Evolutionary conservation across 345 rosid species (phyloP).

Genomic region (Erysimum cheiranthoides): DNA sequence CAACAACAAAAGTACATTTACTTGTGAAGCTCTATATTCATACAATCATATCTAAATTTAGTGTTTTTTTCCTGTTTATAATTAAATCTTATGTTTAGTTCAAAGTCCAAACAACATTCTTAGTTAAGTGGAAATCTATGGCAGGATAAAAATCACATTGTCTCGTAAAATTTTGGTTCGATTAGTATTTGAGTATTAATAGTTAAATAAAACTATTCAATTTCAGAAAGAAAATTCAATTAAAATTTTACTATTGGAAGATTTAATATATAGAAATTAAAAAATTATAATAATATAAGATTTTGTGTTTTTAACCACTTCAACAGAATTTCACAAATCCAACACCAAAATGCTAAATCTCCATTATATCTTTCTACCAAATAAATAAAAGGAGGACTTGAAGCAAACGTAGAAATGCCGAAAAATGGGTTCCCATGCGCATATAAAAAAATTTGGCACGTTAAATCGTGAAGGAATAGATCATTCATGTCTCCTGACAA

Average conservation of each 20-base stretch:
- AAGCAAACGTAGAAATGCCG: slow-evolving; percentile 23
- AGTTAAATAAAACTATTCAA: no score
- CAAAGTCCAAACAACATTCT: no score
- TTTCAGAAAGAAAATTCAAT: no score
- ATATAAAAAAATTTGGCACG: slow-evolving; percentile 27
- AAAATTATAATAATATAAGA: no score
- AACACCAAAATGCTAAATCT: background rate
- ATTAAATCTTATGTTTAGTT: no score
- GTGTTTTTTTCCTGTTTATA: background rate
- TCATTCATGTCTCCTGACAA: slow-evolving; percentile 43
- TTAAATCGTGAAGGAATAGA: slow-evolving; percentile 37
- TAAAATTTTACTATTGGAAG: no score
- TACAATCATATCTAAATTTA: background rate
- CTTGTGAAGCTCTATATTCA: slow-evolving; percentile 33
- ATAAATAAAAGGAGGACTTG: background rate
- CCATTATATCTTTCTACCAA: background rate
- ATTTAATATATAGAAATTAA: no score
- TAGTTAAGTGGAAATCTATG: no score
- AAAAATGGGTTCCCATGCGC: slow-evolving; percentile 41
- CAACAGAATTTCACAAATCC: no score
- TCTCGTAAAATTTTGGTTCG: background rate
- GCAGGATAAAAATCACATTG: background rate
- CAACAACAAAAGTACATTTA: slow-evolving; percentile 37
- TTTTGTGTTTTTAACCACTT: no score
- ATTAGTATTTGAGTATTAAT: background rate